Base-by-base conservation (phyloP, 768 basidiomycete genomes). In the Bullera alba region DNA sequence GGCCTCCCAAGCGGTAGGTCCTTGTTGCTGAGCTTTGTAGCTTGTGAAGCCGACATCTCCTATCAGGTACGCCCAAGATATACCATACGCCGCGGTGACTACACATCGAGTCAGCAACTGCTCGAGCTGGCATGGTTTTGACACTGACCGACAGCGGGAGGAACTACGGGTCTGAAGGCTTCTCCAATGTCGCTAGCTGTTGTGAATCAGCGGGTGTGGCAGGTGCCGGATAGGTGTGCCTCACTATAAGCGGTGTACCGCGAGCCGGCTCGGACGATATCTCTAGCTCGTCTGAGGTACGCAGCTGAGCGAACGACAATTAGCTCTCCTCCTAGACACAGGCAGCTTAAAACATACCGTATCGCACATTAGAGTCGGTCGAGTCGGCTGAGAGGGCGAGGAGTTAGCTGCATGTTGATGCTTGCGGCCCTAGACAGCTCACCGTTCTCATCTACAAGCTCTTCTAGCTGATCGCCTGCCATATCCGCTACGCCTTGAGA, bases 31-130 rank as follows among this genome's bases (percentile, higher is more conserved):
- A 1, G 70, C 63, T 51, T 74, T 74, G 60, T 72, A 74, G 1
- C 71, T 74, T 37, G 71, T 70, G 56, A 63, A 74, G n/a, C 63
- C 57, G 23, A 74, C 72, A 49, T 74, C 72, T 41, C 71, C 72
- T 30, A 71, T 57, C 15, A 74, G 56, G 38, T 70, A 74, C 3
- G 71, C 57, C 72, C 72, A 74, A 2, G 72, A 74, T 43, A 74
- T 56, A 30, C 68, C 72, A 52, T 74, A 74, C 21, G 70, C 68
- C 34, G 60, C 62, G 30, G 50, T 61, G n/a, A 69, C 67, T 58
- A 34, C 22, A 22, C 23, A 8, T 23, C 8, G 23, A 32, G n/a
- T 50, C 3, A 34, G 46, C 21, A 4, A 14, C 42, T 7, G 42
- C 22, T 26, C 42, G 42, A 25, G 6, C n/a, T n/a, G n/a, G 12